These are phyloP conservation scores for Alternaria arborescens DNA, from an alignment of 2,329 filamentous ascomycete species.

Conservation along the genomic window DNA sequence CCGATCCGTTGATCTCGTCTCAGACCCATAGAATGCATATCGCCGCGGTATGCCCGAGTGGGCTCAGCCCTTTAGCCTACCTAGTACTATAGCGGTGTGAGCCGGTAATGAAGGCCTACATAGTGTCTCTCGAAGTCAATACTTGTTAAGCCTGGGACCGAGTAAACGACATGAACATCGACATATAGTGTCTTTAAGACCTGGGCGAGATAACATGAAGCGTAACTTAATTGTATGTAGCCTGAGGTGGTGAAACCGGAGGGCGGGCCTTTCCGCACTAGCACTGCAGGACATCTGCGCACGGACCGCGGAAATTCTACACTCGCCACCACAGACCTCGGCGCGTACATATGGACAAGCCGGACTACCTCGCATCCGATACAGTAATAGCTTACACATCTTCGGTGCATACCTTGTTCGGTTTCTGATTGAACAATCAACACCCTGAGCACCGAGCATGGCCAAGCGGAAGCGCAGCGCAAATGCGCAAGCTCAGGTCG, in stretches of 20 bases:
- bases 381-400: background rate
- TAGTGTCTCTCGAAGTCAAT: background rate
- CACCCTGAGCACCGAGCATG: constrained; percentile 21
- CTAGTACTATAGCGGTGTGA: background rate
- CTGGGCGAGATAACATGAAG: background rate
- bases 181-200: background rate
- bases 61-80: background rate
- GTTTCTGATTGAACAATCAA: background rate
- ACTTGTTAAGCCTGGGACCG: background rate
- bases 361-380: background rate
- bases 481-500: constrained; percentile 26
- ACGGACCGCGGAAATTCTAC: constrained; percentile 16
- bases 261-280: constrained; percentile 1
- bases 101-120: background rate
- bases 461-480: constrained; percentile 43
- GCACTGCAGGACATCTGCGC: background rate
- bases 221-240: background rate
- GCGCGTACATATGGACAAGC: background rate
- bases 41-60: background rate
- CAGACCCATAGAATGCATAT: background rate
- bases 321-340: constrained; percentile 10
- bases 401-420: background rate
- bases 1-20: background rate
- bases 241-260: background rate
- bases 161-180: background rate